Conservation (phyloP, 768 basidiomycete species). For the Trametes elegans region DNA sequence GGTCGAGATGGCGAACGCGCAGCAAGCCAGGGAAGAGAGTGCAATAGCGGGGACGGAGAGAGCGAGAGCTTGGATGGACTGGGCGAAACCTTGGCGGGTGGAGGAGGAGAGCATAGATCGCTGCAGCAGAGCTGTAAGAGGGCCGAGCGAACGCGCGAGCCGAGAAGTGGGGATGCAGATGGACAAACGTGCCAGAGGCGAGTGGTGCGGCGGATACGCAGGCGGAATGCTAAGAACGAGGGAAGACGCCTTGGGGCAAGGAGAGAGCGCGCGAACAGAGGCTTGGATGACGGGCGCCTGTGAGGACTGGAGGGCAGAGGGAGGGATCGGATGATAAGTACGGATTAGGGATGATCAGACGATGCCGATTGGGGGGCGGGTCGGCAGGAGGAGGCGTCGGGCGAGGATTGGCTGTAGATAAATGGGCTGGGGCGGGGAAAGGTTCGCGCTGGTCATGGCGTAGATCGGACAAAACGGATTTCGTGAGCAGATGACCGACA, state of each 20-base stretch:
- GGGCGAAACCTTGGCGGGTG: conserved; percentile 1
- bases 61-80: background rate
- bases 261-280: background rate
- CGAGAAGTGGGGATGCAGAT: background rate
- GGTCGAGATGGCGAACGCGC: background rate
- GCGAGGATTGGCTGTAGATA: conserved; percentile 12
- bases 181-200: background rate
- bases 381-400: background rate
- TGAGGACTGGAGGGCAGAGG: background rate
- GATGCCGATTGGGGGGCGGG: conserved; percentile 10
- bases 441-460: conserved; percentile 4
- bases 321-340: conserved; percentile 5
- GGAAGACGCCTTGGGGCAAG: too few species aligned
- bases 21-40: background rate
- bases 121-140: background rate
- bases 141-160: background rate
- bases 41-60: background rate
- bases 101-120: background rate
- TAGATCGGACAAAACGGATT: conserved; percentile 1
- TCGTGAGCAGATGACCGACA: conserved; percentile 2
- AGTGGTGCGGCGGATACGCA: background rate
- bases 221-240: background rate
- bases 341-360: conserved; percentile 8
- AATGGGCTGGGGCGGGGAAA: conserved; percentile 7
- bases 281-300: background rate